Percentiles rank a stretch among this genome's conserved stretches.
phyloP scores from a whole-genome alignment of 2,329 filamentous ascomycete species.

The Penicillium sp. region DNA sequence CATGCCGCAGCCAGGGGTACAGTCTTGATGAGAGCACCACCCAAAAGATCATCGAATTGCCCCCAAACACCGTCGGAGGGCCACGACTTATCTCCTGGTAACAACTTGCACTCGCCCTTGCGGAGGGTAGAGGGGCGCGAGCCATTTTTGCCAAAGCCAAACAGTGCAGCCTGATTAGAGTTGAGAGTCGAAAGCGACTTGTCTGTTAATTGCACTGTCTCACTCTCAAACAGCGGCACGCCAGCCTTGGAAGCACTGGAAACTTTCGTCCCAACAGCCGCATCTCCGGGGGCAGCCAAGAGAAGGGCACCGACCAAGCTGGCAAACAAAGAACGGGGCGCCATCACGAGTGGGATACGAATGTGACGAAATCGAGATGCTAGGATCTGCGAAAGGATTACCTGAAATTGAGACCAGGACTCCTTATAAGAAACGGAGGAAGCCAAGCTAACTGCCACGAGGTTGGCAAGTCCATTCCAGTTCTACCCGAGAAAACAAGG shows the following conservation, averaged over 20 bases:
- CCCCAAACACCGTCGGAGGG: slow-evolving; percentile 23
- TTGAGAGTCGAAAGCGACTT: slow-evolving; percentile 11
- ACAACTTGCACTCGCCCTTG: slow-evolving; percentile 22
- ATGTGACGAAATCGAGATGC: background rate
- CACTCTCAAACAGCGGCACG: slow-evolving; percentile 23
- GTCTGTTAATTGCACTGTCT: slow-evolving; percentile 28
- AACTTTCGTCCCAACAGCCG: slow-evolving; percentile 12
- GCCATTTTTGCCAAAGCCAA: slow-evolving; percentile 22
- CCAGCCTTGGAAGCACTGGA: slow-evolving; percentile 15
- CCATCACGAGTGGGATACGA: slow-evolving; percentile 2
- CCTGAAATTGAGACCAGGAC: background rate
- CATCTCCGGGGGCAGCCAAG: slow-evolving; percentile 11
- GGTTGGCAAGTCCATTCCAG: background rate
- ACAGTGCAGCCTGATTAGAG: slow-evolving; percentile 15
- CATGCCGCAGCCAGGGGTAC: slow-evolving; percentile 29
- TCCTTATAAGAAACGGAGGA: slow-evolving; percentile 3
- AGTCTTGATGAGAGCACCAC: slow-evolving; percentile 25
- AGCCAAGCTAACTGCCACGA: background rate
- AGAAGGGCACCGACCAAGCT: slow-evolving; percentile 14
- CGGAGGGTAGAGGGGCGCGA: background rate
- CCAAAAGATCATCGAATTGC: slow-evolving; percentile 23
- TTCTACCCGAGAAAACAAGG: background rate
- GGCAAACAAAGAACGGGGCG: slow-evolving; percentile 5
- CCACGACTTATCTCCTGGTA: slow-evolving; percentile 26
- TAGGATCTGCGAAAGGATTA: slow-evolving; percentile 5